These are phyloP conservation scores for Leucoagaricus sp. DNA, from an alignment of 1,284 basidiomycete genomes.

Conservation along the genomic window DNA sequence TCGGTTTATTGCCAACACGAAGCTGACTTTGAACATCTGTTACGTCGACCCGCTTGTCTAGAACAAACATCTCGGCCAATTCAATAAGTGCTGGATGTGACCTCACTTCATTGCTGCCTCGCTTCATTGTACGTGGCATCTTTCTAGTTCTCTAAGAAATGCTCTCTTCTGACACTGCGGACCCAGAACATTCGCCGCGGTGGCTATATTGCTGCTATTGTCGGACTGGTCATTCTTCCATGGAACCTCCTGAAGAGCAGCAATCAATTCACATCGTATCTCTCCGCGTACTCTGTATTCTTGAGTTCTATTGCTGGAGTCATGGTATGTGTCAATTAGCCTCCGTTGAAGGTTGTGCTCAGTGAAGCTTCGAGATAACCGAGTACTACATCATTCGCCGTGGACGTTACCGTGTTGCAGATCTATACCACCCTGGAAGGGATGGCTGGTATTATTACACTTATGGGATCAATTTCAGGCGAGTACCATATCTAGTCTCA, in stretches of 20 bases:
- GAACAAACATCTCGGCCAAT: conserved; percentile 85
- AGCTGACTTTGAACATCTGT: conserved; percentile 1
- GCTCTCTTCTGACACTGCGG: background rate
- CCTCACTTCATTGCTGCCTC: conserved; percentile 77
- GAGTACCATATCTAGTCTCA: conserved; percentile 17
- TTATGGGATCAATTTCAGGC: conserved; percentile 74
- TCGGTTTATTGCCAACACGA: background rate
- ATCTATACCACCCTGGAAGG: conserved; percentile 64
- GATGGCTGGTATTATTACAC: conserved; percentile 80
- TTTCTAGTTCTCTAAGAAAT: background rate
- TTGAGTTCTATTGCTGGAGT: conserved; percentile 81
- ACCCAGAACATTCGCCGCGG: conserved; percentile 80
- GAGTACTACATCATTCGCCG: conserved; percentile 82
- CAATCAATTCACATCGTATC: conserved; percentile 81
- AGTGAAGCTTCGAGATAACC: conserved; percentile 49
- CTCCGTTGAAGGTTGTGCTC: conserved; percentile 1
- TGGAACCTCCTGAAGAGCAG: conserved; percentile 82
- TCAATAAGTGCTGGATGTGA: conserved; percentile 86
- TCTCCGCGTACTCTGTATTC: conserved; percentile 84
- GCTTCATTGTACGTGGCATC: conserved; percentile 60
- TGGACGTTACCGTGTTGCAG: conserved; percentile 71
- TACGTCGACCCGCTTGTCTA: too few species aligned
- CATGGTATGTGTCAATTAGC: conserved; percentile 50
- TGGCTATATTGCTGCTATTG: conserved; percentile 75
- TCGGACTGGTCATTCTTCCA: conserved; percentile 76